A percentile compares a stretch with the other conserved stretches of the same genome.
Conservation (phyloP, 768 basidiomycete genomes). For the Neoboletus subvelutipes region DNA sequence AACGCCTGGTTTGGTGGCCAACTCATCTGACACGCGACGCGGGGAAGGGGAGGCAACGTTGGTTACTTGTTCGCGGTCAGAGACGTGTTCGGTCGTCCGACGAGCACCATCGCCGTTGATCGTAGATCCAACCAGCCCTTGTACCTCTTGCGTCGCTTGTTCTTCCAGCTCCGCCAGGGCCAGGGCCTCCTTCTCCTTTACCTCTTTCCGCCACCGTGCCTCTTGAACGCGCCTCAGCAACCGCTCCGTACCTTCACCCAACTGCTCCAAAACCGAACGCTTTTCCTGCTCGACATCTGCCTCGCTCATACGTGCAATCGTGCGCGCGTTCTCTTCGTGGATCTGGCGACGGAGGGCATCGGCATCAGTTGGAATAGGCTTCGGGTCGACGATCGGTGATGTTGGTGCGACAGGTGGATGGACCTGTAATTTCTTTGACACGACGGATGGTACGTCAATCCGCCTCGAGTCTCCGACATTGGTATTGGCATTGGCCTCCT, state of each 20-base stretch:
- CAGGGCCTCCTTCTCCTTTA: background rate
- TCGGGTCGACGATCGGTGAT: constrained; percentile 4
- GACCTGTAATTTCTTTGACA: constrained; percentile 21
- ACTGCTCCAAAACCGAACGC: constrained; percentile 63
- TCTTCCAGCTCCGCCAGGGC: background rate
- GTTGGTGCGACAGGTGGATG: background rate
- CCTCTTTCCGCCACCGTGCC: constrained; percentile 20
- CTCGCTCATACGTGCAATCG: constrained; percentile 66
- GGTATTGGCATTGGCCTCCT: constrained; percentile 29
- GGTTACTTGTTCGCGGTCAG: background rate
- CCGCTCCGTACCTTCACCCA: constrained; percentile 66
- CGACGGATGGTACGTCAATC: constrained; percentile 22
- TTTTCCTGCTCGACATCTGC: constrained; percentile 68
- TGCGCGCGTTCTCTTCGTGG: constrained; percentile 62
- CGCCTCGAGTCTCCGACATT: constrained; percentile 21
- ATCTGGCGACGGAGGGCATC: constrained; percentile 55
- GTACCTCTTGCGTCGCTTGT: background rate
- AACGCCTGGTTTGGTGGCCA: constrained; percentile 23
- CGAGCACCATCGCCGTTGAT: background rate
- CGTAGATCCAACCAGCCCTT: background rate
- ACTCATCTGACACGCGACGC: background rate
- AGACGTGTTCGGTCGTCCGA: background rate
- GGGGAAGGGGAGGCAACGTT: constrained; percentile 16
- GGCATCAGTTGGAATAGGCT: constrained; percentile 24
- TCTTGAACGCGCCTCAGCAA: constrained; percentile 45